Evolutionary conservation across 2,329 filamentous ascomycete species (phyloP).

Genomic region (Epichloe uncinata): DNA sequence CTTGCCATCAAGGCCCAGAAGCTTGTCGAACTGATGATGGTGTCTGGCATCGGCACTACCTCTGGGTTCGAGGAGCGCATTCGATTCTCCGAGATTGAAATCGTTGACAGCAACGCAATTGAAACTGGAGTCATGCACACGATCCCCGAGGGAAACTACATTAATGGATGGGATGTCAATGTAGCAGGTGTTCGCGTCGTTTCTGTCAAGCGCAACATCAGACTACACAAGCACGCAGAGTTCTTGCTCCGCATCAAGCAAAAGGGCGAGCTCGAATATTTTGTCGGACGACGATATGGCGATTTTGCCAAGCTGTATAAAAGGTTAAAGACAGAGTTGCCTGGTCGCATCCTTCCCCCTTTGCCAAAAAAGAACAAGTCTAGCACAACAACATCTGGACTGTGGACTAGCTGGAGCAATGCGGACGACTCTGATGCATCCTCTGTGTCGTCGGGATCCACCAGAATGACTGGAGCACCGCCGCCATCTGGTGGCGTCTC

Average conservation of each 20-base stretch:
- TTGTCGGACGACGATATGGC: slow-evolving; percentile 74
- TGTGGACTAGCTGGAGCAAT: slow-evolving; percentile 38
- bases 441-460: slow-evolving; percentile 71
- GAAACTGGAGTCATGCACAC: slow-evolving; percentile 80
- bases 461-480: slow-evolving; percentile 40
- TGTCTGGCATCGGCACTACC: slow-evolving; percentile 87
- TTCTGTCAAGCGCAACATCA: slow-evolving; percentile 70
- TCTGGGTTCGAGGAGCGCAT: slow-evolving; percentile 97
- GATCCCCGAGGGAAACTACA: slow-evolving; percentile 71
- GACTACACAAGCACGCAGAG: slow-evolving; percentile 87
- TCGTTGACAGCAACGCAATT: slow-evolving; percentile 85
- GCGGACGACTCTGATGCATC: slow-evolving; percentile 61
- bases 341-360: slow-evolving; percentile 76
- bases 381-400: slow-evolving; percentile 48
- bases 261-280: slow-evolving; percentile 58
- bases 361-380: slow-evolving; percentile 88
- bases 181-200: slow-evolving; percentile 77
- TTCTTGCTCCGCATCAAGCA: slow-evolving; percentile 80
- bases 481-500: slow-evolving; percentile 9
- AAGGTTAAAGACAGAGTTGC: slow-evolving; percentile 67
- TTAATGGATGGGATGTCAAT: slow-evolving; percentile 96
- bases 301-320: slow-evolving; percentile 76
- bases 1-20: slow-evolving; percentile 88
- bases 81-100: slow-evolving; percentile 90
- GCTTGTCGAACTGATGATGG: slow-evolving; percentile 98